Base-by-base conservation (phyloP, 2,329 filamentous ascomycete genomes). In the Colletotrichum siamense region DNA sequence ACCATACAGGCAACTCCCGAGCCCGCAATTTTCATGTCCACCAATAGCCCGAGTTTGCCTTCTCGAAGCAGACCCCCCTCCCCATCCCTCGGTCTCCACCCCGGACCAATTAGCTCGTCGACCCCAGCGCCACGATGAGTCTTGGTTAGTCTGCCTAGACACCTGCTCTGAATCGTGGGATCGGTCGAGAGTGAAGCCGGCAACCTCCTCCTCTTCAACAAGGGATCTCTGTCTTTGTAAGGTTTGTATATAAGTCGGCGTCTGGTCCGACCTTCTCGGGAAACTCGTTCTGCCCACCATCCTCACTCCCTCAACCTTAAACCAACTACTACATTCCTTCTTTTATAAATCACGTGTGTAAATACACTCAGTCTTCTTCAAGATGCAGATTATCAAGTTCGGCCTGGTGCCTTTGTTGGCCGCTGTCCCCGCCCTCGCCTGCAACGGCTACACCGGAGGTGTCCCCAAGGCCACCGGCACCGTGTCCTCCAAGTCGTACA, bases 381-480 rank as follows among this genome's bases (percentile, higher is more conserved):
- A 44, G 6, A 75, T 75, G 70, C 77, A 76, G 8, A 75, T 75
- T 28, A 64, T 75, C 36, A 76, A 64, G 22, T 76, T 78, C 61
- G 72, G 72, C 39, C 79, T 83, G 59, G 73, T 79, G 26, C 79
- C 79, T 71, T 71, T 82, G 34, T 71, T 81, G 64, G 76, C 79
- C 22, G 71, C 79, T 52, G 72, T 82, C 18, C 82, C 82, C 16
- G 79, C 79, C 55, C 76, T 83, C 30, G 82, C 82, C 32, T 84
- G 82, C 71, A 64, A 81, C 62, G 82, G 81, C 22, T 82, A 82
- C 64, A 80, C 81, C 26, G 82, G 82, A 7, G 82, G 82, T 44
- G 30, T 84, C 9, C 82, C 82, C 57, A 77, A 73, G n/a, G 80
- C 81, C 52, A 79, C 79, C 73, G 79, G 80, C 10, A 78, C 75